Evolutionary conservation across 441 rosid genomes (phyloP), one percentile per base, ranked within the genome.

Genomic region (Syzygium syzygioides): DNA sequence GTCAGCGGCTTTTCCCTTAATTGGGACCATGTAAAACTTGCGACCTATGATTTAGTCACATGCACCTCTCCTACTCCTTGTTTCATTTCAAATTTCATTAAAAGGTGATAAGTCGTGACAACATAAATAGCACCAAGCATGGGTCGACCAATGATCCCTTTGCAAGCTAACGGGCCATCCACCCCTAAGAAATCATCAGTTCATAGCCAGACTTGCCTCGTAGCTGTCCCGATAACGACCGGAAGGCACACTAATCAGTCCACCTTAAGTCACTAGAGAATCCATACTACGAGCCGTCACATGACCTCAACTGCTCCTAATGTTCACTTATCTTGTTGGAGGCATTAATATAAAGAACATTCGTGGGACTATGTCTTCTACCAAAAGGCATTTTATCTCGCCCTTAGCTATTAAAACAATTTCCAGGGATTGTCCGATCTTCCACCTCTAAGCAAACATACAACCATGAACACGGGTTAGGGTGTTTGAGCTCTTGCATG

Each of bases 141-240:
- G 34, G 19, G 10, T 28, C 4, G 4, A 62, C 30, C 19, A 62
- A n/a, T 14, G 68, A 62, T 10, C 17, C 2, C 4, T 2, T 14
- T 1, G 0, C n/a, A n/a, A 0, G 34, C 17, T 0, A 0, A 14
- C 9, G 8, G 32, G 34, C 66, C 66, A 59, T 59, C 66, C 32
- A 13, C 34, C 68, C n/a, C 17, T 28, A 28, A 62, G 18, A 28
- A 62, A 14, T 62, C 15, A 62, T 62, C 7, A 62, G 68, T 62
- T 18, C 68, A 2, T 26, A 14, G 17, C 3, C 1, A 7, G 6
- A 59, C 64, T 59, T 59, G 30, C 30, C 30, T 0, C 5, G 2
- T n/a, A 59, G 7, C 1, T 59, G 0, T 14, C 30, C 7, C 28
- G 28, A 5, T 26, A 26, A 59, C 5, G 1, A 26, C 14, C 6